phyloP scores from a whole-genome alignment of 2,329 filamentous ascomycete genomes.

The Macroventuria anomochaeta region DNA sequence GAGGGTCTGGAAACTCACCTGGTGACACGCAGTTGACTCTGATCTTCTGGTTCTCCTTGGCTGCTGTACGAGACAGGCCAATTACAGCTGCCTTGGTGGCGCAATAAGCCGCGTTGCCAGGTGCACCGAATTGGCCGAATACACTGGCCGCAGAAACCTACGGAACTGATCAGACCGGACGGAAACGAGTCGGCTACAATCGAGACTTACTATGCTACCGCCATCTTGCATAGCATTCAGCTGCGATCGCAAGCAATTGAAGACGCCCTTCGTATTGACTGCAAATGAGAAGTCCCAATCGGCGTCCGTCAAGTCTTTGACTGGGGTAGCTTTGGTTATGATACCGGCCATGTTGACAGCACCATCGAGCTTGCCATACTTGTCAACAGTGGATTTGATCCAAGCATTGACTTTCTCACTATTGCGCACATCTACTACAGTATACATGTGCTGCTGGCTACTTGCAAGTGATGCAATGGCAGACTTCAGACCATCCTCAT shows the following conservation, averaged over 20 bases:
- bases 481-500: conserved; percentile 49
- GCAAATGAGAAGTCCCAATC: conserved; percentile 48
- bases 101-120: conserved; percentile 34
- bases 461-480: conserved; percentile 34
- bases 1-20: conserved; percentile 8
- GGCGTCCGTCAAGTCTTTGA: conserved; percentile 35
- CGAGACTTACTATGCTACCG: conserved; percentile 26
- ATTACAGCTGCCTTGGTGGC: conserved; percentile 45
- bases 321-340: conserved; percentile 24
- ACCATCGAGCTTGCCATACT: conserved; percentile 46
- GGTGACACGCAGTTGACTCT: conserved; percentile 30
- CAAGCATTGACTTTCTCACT: conserved; percentile 49
- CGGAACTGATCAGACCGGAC: neutral
- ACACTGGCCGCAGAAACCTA: conserved; percentile 37
- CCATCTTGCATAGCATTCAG: conserved; percentile 22
- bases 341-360: conserved; percentile 53
- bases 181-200: neutral
- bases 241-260: conserved; percentile 36
- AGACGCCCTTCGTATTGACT: conserved; percentile 46
- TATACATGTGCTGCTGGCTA: conserved; percentile 33
- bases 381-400: conserved; percentile 44
- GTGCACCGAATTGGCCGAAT: conserved; percentile 31
- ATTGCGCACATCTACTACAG: conserved; percentile 56
- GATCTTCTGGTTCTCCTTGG: conserved; percentile 34
- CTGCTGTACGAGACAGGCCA: conserved; percentile 40